These are phyloP conservation scores for Scortechinia acanthostroma DNA, from an alignment of 2,329 filamentous ascomycete species.

Conservation along the genomic window DNA sequence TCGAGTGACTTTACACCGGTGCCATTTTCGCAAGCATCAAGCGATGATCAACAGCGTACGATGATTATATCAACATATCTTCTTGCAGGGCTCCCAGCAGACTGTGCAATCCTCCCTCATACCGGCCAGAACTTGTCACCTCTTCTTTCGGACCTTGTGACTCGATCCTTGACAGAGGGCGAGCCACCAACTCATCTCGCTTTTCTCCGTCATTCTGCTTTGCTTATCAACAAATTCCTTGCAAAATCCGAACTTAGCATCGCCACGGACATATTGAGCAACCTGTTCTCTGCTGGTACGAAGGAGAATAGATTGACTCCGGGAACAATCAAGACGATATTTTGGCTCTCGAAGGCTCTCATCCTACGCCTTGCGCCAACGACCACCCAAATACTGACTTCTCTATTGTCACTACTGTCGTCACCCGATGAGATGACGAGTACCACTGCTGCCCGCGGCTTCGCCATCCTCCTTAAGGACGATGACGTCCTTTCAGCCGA, in stretches of 20 bases:
- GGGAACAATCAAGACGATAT: constrained; percentile 41
- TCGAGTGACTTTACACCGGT: constrained; percentile 20
- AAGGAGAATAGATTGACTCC: constrained; percentile 20
- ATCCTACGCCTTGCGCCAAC: constrained; percentile 39
- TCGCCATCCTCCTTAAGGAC: constrained; percentile 47
- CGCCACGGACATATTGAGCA: constrained; percentile 6
- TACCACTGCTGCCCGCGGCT: constrained; percentile 42
- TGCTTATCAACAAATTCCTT: constrained; percentile 23
- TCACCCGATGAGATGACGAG: constrained; percentile 35
- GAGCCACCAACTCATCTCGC: constrained; percentile 25
- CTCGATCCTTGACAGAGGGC: constrained; percentile 6
- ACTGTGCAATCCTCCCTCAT: constrained; percentile 24
- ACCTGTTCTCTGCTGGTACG: constrained; percentile 3
- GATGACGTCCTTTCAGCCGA: constrained; percentile 51
- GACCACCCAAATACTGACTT: constrained; percentile 38
- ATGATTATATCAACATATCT: constrained; percentile 50
- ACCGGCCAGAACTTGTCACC: constrained; percentile 20
- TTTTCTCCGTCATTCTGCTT: constrained; percentile 27
- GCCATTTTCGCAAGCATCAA: constrained; percentile 17
- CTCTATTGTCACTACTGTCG: constrained; percentile 33
- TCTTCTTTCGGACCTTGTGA: constrained; percentile 10
- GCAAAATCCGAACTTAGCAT: constrained; percentile 3
- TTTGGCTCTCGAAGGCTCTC: constrained; percentile 54
- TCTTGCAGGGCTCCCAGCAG: constrained; percentile 35
- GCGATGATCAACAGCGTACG: constrained; percentile 26